Percentiles rank a stretch among this genome's conserved stretches.
These are phyloP conservation scores for Melanopsichium pennsylvanicum DNA, from an alignment of 1,284 basidiomycete species.

Conservation along the genomic window DNA sequence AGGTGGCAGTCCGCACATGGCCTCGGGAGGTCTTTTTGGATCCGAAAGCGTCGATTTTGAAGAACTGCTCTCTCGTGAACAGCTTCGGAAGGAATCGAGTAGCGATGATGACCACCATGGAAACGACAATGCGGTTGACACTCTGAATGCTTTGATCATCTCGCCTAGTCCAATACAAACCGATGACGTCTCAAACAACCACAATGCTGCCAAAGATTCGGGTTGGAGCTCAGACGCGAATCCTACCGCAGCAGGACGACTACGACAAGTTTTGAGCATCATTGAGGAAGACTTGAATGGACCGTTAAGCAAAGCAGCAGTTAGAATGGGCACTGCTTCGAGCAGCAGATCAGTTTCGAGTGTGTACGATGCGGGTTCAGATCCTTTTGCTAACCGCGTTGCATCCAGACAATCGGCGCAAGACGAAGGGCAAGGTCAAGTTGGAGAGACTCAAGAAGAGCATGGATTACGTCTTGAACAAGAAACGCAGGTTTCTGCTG, in stretches of 20 bases:
- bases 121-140: too few relatives aligned
- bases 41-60: conserved; percentile 47
- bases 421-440: too few relatives aligned
- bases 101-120: background rate
- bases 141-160: too few relatives aligned
- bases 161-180: too few relatives aligned
- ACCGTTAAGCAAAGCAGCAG: conserved; percentile 14
- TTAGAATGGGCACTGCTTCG: conserved; percentile 6
- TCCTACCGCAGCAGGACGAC: conserved; percentile 21
- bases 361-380: conserved; percentile 31
- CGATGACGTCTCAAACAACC: background rate
- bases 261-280: conserved; percentile 47
- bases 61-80: conserved; percentile 25
- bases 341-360: conserved; percentile 17
- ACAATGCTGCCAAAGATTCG: too few relatives aligned
- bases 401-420: background rate
- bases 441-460: too few relatives aligned
- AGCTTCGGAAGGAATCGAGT: conserved; percentile 6
- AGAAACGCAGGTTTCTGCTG: too few relatives aligned
- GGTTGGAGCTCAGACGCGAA: too few relatives aligned
- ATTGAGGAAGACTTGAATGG: conserved; percentile 41
- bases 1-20: conserved; percentile 13
- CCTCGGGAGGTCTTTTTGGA: conserved; percentile 31
- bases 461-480: too few relatives aligned
- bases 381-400: conserved; percentile 20